These are phyloP conservation scores for Musa schizocarpa DNA, from an alignment of 176 grass and related monocot genomes.

Conservation along the genomic window DNA sequence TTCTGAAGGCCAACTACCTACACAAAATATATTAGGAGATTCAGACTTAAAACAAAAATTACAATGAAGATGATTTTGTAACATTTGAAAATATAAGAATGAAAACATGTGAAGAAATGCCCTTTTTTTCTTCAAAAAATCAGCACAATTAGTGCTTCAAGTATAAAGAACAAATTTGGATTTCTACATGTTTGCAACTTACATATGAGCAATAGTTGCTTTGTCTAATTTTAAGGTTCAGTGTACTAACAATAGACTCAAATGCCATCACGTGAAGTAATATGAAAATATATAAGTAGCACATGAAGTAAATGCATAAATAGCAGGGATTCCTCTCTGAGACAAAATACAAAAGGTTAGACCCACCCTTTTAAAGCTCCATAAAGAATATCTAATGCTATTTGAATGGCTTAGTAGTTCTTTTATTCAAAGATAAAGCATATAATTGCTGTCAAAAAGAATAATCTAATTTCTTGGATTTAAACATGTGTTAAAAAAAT, in stretches of 20 bases:
- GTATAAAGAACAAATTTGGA: background rate
- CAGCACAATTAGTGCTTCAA: background rate
- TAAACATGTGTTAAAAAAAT: background rate
- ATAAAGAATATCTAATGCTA: background rate
- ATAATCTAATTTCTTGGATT: background rate
- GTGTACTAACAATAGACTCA: no score
- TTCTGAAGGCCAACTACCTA: slow-evolving; percentile 97
- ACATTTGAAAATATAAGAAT: no score
- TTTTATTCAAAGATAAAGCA: background rate
- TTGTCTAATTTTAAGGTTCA: no score
- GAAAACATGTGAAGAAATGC: no score
- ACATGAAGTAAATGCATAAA: no score
- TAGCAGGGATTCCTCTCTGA: background rate
- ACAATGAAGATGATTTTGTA: background rate
- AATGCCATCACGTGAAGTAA: no score
- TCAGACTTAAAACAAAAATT: background rate
- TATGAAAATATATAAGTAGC: no score
- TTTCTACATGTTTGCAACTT: background rate
- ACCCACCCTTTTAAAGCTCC: background rate
- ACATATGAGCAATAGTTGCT: background rate
- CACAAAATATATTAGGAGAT: background rate
- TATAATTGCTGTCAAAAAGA: background rate
- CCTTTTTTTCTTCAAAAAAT: background rate
- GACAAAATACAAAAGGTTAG: background rate
- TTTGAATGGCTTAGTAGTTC: background rate